Base-by-base conservation (phyloP, 2,329 filamentous ascomycete species). In the Sporothrix inflata region DNA sequence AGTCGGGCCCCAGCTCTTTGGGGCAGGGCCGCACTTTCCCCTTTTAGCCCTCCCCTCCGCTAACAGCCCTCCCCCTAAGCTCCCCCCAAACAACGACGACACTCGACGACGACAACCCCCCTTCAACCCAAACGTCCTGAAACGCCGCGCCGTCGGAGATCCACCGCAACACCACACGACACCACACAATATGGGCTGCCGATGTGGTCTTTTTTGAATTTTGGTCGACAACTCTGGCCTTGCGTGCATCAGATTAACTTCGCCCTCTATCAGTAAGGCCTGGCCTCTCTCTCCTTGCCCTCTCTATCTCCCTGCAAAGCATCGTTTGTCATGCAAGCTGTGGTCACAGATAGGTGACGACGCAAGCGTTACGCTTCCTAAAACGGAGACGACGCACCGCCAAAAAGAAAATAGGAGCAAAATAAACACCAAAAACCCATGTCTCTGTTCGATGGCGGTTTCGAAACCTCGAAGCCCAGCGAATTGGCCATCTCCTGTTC, bases 91-190 rank as follows among this genome's bases (percentile, higher is more conserved):
- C 63, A 49, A 34, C 38, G 38, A 63, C 38, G n/a, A 42, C 45
- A 21, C 27, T 68, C 45, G 45, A 68, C 65, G 45, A 68, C 65
- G 8, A 34, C 24, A 67, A 34, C 5, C 24, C 65, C 65, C 45
- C 21, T 65, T 42, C 38, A 3, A 45, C 60, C 60, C 38, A 65
- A 65, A 65, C 65, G 45, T 24, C 38, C 55, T 70, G 69, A 70
- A 70, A 70, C 69, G 55, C 55, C 27, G 14, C 7, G 65, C 42
- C 42, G 69, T 70, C 69, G 55, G 69, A 63, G 69, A 70, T 70
- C 69, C 55, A 51, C 69, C n/a, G 42, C 53, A 69, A 24, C 42
- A 68, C 65, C 42, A 21, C 65, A 49, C 65, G 53, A 38, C 16
- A 16, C 45, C 65, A 68, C n/a, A 53, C 45, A 51, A 21, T 21